Base-by-base conservation (phyloP, 2,329 filamentous ascomycete species). In the Arthrobotrys entomopaga region DNA sequence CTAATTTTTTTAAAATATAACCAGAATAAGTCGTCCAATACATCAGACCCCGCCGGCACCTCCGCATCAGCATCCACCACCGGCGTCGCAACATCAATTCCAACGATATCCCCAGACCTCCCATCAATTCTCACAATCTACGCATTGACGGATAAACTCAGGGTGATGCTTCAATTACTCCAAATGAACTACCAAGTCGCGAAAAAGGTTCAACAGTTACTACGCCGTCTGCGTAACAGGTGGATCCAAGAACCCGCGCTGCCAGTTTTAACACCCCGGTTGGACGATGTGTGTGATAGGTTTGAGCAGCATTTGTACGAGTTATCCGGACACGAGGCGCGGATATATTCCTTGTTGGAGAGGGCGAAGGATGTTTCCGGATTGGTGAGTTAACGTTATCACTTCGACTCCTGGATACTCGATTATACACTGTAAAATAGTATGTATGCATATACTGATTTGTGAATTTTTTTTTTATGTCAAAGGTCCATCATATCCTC, bases 301-400 rank as follows among this genome's bases (percentile, higher is more conserved):
- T 72, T 72, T 22, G 67, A 72, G 13, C 67, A 72, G 34, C 61
- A 72, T 56, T 54, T 72, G 19, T 72, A 65, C 50, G 67, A 72
- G 34, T 53, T 72, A 26, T 57, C 59, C 1, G 67, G 67, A 5
- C 60, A 65, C n/a, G 67, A 72, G 42, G 64, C 60, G 7, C 54
- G 67, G 38, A 42, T 72, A 42, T 59, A 65, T 48, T 59, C 63
- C 19, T 52, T 72, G 2, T 15, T 60, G 11, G 42, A 65, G 40
- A 26, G 67, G 43, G 54, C 60, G 5, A 54, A 60, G n/a, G 67
- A 65, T 61, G 24, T 56, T 5, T 65, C 67, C 2, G 58, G 53
- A 57, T 42, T 72, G 13, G 67, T 72, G 40, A 42, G 67, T 61
- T 34, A n/a, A n/a, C n/a, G n/a, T n/a, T n/a, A 4, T 60, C 16